Evolutionary conservation across 2,329 filamentous ascomycete genomes (phyloP), one percentile per base, ranked within the genome.

Genomic region (Penicillium sp.): DNA sequence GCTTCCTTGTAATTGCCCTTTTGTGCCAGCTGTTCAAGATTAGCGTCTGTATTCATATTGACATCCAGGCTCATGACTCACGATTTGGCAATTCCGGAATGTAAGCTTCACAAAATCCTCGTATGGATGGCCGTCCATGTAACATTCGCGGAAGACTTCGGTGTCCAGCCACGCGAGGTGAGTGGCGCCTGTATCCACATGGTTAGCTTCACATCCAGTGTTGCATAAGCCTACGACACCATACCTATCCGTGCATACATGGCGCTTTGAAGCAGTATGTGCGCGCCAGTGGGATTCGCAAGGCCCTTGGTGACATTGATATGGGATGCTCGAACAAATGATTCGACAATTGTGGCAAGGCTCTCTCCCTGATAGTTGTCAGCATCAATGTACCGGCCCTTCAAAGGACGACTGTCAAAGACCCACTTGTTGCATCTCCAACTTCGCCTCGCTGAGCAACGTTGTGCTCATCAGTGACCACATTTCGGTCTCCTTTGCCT

Each of bases 401-500:
- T 7, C 26, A 24, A 33, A 50, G n/a, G n/a, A 12, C 4, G 24
- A 40, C 13, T 4, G 17, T 38, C 33, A 22, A 28, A 13, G 13
- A 72, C 89, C 84, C 78, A 92, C 92, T 70, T 88, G 89, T 58
- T 87, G 84, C 60, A 97, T 83, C 22, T 86, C 86, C 45, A 96
- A 80, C 74, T 93, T 96, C 2, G 93, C 92, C 76, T 98, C 93
- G 69, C 90, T 93, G 57, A 97, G 82, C 15, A 97, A 81, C 1
- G 92, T 91, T 2, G 92, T 93, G 72, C 91, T 92, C 80, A 94
- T 88, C 2, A 97, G 80, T 56, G 88, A 88, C 86, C 91, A 95
- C 86, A 95, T 93, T 59, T 91, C 91, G 0, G 88, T 87, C 72
- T 97, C 93, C 72, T 89, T 93, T 2, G 94, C 91, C 75, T 95